phyloP scores from a whole-genome alignment of 2,329 filamentous ascomycete genomes.

The Penicillium sp. region DNA sequence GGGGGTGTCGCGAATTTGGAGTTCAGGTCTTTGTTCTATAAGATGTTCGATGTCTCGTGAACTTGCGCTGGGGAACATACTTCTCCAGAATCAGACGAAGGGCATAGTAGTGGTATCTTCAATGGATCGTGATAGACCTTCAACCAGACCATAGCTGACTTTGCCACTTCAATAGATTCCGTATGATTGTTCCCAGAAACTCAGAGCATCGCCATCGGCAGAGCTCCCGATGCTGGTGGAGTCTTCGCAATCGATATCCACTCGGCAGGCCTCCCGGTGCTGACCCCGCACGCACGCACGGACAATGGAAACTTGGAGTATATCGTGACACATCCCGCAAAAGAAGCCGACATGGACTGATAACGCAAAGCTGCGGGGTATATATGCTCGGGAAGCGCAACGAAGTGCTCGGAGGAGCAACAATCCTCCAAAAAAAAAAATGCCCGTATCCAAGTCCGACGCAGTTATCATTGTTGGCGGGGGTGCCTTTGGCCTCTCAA shows the following conservation, averaged over 20 bases:
- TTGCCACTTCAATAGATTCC: neutral
- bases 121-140: neutral
- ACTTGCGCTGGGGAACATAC: neutral
- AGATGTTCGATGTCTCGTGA: neutral
- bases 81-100: neutral
- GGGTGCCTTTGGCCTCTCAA: constrained; percentile 58
- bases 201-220: neutral
- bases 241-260: neutral
- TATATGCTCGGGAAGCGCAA: neutral
- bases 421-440: neutral
- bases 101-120: neutral
- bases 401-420: constrained; percentile 50
- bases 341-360: neutral
- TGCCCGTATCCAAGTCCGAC: constrained; percentile 19
- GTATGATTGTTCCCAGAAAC: neutral
- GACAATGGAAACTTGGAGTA: neutral
- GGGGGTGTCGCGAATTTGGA: constrained; percentile 78
- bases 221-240: neutral
- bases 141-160: neutral
- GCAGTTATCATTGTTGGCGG: constrained; percentile 47
- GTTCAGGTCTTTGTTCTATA: neutral
- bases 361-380: neutral
- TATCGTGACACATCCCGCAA: neutral
- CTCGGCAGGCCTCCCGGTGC: neutral
- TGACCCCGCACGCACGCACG: neutral